Percentiles rank a stretch among this genome's conserved stretches.
phyloP scores from a whole-genome alignment of 352 stramenopile species.

The Thalassiosira livingstoniorum region DNA sequence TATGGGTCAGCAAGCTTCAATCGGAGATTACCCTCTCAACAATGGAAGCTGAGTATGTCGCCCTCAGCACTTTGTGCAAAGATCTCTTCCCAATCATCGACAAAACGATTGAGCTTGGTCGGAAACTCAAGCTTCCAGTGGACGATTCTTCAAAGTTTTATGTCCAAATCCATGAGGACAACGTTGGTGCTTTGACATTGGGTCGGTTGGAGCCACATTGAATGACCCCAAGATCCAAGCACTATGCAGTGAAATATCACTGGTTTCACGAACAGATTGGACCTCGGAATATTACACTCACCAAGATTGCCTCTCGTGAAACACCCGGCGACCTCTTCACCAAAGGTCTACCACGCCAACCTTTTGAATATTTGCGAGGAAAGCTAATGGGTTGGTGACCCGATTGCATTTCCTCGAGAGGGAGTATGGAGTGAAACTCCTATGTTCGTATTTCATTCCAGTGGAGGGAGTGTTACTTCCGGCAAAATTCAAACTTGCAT shows the following conservation, averaged over 20 bases:
- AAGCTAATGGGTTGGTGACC: conserved; percentile 8
- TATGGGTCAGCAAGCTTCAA: conserved; percentile 37
- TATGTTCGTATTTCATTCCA: too few species aligned
- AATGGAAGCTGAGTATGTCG: conserved; percentile 38
- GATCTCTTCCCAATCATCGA: conserved; percentile 25
- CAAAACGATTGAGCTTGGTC: not conserved
- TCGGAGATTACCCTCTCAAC: conserved; percentile 36
- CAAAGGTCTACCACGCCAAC: not conserved
- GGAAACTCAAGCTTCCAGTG: not conserved
- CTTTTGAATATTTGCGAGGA: not conserved
- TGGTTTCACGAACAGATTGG: conserved; percentile 50
- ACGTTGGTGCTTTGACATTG: conserved; percentile 41
- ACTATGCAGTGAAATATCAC: conserved; percentile 59
- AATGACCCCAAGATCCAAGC: conserved; percentile 1
- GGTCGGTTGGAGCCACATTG: not conserved
- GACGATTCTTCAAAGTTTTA: not conserved
- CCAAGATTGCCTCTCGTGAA: not conserved
- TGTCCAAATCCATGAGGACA: conserved; percentile 49
- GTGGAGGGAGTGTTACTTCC: too few species aligned
- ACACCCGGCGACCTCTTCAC: not conserved
- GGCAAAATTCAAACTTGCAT: too few species aligned
- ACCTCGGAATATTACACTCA: not conserved
- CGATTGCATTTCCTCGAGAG: too few species aligned
- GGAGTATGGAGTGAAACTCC: too few species aligned
- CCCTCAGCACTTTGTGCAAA: conserved; percentile 17